Evolutionary conservation across 2,329 filamentous ascomycete species (phyloP), one percentile per base, ranked within the genome.

Genomic region (Graphilbum ipis-grandicollis): DNA sequence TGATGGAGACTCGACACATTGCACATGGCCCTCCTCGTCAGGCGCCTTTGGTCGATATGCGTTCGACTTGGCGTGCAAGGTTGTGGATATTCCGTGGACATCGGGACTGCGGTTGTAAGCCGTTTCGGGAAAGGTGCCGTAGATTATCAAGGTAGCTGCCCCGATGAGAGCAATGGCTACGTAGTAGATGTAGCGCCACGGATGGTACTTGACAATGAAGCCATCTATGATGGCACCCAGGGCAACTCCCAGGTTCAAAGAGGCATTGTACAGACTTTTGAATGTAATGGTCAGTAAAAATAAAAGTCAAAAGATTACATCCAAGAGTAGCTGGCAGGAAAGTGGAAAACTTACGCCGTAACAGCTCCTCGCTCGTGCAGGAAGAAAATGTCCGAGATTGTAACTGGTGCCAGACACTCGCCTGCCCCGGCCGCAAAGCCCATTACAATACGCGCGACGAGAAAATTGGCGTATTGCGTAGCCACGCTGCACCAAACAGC

Each of bases 71-170:
- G 34, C 23, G 23, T 41, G 37, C 22, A 41, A 19, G 33, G 37
- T 43, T 29, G 41, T 39, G 18, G 32, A 43, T 15, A 44, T 42
- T 30, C 44, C 38, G 21, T 36, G 39, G n/a, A 46, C 46, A 9
- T 51, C 46, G 10, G 31, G 43, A 15, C 46, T 45, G 40, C 64
- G 55, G 31, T 47, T 50, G 46, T 59, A 72, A 9, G 59, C 58
- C 0, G 67, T 72, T 47, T 72, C 68, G 0, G 68, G 68, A 36
- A 73, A 65, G 6, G 63, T 64, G 39, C 73, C 60, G 44, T 66
- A 51, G 8, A 63, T 57, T 3, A 71, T 43, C 1, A 70, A 36
- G 2, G 65, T 59, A 19, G 63, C 52, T 9, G 55, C 43, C 12
- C 62, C 66, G 33, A 72, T 56, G 12, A 72, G 47, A n/a, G 58